Base-by-base conservation (phyloP, 352 stramenopile species). In the Globisporangium middletonii region DNA sequence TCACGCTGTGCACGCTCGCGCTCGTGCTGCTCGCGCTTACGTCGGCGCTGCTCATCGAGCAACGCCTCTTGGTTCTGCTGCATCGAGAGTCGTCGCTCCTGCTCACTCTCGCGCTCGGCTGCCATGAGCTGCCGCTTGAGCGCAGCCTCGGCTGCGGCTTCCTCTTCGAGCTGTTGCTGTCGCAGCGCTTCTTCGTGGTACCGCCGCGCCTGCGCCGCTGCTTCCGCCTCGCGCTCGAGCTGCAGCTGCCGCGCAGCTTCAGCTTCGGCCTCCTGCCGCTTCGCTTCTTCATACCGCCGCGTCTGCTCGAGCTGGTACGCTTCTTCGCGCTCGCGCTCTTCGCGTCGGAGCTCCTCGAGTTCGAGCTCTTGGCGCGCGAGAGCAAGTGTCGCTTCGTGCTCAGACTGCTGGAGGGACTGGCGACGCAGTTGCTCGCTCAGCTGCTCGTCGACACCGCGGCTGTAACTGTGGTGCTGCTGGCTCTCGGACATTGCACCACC, bases 11-110 rank as follows among this genome's bases (percentile, higher is more conserved):
- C 53, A 19, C 77, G 77, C 50, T 83, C 68, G 13, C 74, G 77
- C 49, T 83, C 77, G 49, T 89, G 82, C 55, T 89, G 61, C 53
- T 89, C 75, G 43, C 82, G 79, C 61, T 92, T 92, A 54, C 77
- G 72, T 35, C 72, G 79, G 48, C 82, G 82, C 59, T 92, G 82
- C 47, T 72, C 55, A 28, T 88, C 79, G 11, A 92, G 64, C 33
- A 83, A 30, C 23, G 71, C 64, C 38, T 88, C 76, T 27, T 82
- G 64, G 1, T 45, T 28, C 42, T 47, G 43, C n/a, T 47, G 43
- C 38, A 44, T 44, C 12, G 38, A 15, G 16, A 47, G 43, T n/a
- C n/a, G 43, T 4, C 70, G 61, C 8, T 72, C 54, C 30, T 65
- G 45, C 44, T 79, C 55, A 50, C 69, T 58, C 35, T 53, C 55